These are phyloP conservation scores for Collybiopsis luxurians DNA, from an alignment of 768 basidiomycete genomes.

Conservation along the genomic window DNA sequence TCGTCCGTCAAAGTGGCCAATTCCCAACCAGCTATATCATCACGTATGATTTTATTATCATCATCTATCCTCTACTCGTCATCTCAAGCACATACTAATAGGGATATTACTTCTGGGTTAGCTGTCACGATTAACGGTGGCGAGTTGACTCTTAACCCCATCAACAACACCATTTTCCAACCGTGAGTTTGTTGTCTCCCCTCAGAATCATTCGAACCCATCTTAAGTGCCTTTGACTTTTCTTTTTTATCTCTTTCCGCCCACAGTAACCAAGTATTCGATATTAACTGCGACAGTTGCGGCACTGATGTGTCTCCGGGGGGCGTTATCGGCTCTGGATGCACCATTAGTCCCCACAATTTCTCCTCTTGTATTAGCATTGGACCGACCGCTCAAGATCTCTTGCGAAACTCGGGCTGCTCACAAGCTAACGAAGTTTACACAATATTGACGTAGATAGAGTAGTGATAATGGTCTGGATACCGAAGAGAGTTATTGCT, in stretches of 20 bases:
- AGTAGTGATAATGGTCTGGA: too few relatives aligned
- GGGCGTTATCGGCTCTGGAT: neutral
- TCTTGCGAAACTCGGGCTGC: neutral
- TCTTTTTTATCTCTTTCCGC: too few relatives aligned
- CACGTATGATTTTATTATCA: too few relatives aligned
- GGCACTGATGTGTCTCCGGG: neutral
- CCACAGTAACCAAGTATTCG: neutral
- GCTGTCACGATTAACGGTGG: neutral
- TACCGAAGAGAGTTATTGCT: too few relatives aligned
- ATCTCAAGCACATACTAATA: neutral
- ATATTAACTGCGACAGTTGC: neutral
- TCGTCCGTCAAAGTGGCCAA: slow-evolving; percentile 1
- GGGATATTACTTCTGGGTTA: neutral
- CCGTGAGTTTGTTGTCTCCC: neutral
- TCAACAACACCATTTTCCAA: neutral
- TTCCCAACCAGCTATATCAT: slow-evolving; percentile 3
- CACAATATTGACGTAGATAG: neutral
- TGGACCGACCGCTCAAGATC: neutral
- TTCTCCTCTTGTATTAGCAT: neutral
- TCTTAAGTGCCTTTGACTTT: too few relatives aligned
- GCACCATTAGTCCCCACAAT: neutral
- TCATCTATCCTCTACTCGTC: too few relatives aligned
- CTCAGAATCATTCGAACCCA: too few relatives aligned
- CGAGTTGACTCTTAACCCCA: neutral
- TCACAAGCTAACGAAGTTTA: neutral